Evolutionary conservation across 2,329 filamentous ascomycete species (phyloP).

Genomic region (Curvularia sp.): DNA sequence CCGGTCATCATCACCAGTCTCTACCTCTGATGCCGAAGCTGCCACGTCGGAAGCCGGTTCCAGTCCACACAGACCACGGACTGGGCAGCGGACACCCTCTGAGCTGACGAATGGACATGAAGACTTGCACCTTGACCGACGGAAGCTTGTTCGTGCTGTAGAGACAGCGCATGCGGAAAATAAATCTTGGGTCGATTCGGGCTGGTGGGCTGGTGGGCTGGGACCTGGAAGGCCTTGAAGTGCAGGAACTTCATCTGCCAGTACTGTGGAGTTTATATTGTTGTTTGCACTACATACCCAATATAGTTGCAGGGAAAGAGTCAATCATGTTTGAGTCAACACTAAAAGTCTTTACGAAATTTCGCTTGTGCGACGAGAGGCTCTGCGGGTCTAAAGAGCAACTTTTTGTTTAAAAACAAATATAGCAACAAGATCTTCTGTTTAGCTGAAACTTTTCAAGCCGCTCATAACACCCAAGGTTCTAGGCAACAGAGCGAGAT

Average conservation of each 20-base stretch:
- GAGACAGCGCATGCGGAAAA: slow-evolving; percentile 44
- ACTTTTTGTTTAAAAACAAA: neutral
- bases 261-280: neutral
- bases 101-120: slow-evolving; percentile 47
- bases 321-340: neutral
- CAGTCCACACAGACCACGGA: slow-evolving; percentile 16
- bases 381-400: neutral
- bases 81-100: slow-evolving; percentile 25
- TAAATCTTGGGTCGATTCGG: slow-evolving; percentile 41
- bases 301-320: neutral
- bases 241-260: neutral
- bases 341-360: neutral
- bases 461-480: neutral
- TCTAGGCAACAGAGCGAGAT: neutral
- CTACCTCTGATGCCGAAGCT: slow-evolving; percentile 26
- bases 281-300: neutral
- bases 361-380: neutral
- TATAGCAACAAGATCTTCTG: neutral
- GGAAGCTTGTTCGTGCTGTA: slow-evolving; percentile 39
- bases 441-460: neutral
- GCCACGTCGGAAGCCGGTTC: slow-evolving; percentile 7
- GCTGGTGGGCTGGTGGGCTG: slow-evolving; percentile 49
- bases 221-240: slow-evolving; percentile 19
- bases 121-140: slow-evolving; percentile 50
- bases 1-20: slow-evolving; percentile 32